Base-by-base conservation (phyloP, 2,329 filamentous ascomycete genomes). In the Epicoccum nigrum region DNA sequence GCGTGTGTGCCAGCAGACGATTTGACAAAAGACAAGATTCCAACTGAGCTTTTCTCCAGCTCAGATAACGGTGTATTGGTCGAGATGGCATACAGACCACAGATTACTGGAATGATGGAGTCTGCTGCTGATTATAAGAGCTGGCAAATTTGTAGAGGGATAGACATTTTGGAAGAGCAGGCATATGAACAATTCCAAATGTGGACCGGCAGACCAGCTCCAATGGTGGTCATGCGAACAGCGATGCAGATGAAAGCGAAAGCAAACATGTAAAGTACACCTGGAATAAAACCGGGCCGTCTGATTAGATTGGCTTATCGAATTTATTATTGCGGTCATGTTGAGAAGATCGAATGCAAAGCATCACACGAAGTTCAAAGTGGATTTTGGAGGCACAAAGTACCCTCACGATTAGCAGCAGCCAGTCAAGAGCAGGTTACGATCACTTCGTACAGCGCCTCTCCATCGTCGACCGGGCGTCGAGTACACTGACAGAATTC, bases 41-140 rank as follows among this genome's bases (percentile, higher is more conserved):
- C 45, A 20, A 4, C 30, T 4, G 13, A 23, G 33, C 25, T 49
- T 7, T 49, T 49, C 23, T 40, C 27, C 16, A 23, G 16, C 20
- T 32, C 40, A 11, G 31, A 31, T 1, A 16, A 30, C 7, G 45
- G 45, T 13, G 39, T 43, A 15, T 37, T 42, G 4, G 45, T 49
- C 3, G 45, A 49, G 38, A 49, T 49, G 45, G 45, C 45, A 7
- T 49, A 49, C 32, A 30, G 39, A 11, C 45, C 45, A 2, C 38
- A 34, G 23, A 31, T 42, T 15, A 49, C 45, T 16, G 30, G 38
- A 8, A 30, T 49, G 45, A 42, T 49, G 38, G 40, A 49, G 27
- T 20, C 34, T n/a, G 45, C 45, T 7, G 8, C 38, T 19, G 25
- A 25, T 7, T 11, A 37, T 7, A 13, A 32, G 15, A 38, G 38